Evolutionary conservation across 345 rosid species (phyloP).

Genomic region (Eucalyptus victrix): DNA sequence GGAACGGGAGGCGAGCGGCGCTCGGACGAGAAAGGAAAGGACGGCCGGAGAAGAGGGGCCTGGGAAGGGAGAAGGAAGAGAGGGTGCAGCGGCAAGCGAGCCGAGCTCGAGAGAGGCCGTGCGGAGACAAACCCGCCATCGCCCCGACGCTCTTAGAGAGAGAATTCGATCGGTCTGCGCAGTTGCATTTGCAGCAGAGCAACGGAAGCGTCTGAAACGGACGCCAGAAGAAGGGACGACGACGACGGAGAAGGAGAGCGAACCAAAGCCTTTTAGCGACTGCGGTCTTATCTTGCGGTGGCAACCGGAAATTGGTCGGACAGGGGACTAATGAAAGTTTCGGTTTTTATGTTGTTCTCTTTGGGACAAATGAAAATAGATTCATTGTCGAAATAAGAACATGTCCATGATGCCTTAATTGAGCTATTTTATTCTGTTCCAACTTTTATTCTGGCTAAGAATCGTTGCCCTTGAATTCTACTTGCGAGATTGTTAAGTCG

Average conservation of each 20-base stretch:
- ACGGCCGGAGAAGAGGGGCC: neutral
- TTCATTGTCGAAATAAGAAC: neutral
- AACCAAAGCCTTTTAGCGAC: neutral
- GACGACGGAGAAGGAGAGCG: neutral
- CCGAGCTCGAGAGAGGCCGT: neutral
- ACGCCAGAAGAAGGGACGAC: neutral
- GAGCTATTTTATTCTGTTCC: neutral
- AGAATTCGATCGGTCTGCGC: neutral
- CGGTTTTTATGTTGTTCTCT: neutral
- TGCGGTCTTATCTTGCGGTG: neutral
- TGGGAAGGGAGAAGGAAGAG: neutral
- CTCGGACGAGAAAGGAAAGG: neutral
- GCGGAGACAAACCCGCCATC: neutral
- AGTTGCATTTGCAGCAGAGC: neutral
- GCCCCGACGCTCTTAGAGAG: neutral
- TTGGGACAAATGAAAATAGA: neutral
- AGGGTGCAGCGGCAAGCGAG: neutral
- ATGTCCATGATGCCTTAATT: neutral
- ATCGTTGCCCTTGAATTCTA: neutral
- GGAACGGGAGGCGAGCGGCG: neutral
- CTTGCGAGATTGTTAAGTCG: neutral
- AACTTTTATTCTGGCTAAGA: accelerated
- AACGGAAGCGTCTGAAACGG: neutral
- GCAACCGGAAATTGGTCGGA: neutral
- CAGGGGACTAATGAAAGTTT: neutral